Conservation (phyloP, 2,329 filamentous ascomycete genomes). For the Hymenoscyphus scutula region DNA sequence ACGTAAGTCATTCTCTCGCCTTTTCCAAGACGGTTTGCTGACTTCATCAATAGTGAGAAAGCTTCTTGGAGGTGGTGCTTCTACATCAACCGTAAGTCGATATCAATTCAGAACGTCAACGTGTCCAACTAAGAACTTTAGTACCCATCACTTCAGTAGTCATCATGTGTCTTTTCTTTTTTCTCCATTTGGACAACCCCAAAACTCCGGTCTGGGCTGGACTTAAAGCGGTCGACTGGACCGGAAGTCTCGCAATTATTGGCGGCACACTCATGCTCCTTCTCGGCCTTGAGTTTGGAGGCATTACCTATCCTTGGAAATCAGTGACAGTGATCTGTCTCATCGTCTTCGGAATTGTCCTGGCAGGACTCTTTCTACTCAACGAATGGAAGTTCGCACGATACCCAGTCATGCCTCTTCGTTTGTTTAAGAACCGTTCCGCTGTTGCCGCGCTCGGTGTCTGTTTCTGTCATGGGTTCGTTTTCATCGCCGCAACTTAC, state of each 20-base stretch:
- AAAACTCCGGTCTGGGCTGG: conserved; percentile 60
- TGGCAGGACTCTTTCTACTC: conserved; percentile 60
- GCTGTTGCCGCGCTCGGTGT: conserved; percentile 65
- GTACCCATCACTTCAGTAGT: conserved; percentile 32
- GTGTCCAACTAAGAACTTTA: conserved; percentile 3
- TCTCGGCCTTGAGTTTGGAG: conserved; percentile 82
- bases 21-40: too few species aligned
- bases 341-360: conserved; percentile 62
- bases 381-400: conserved; percentile 71
- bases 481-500: conserved; percentile 29
- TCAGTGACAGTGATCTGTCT: conserved; percentile 35
- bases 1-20: conserved; percentile 38
- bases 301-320: conserved; percentile 62
- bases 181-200: conserved; percentile 66
- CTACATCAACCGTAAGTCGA: conserved; percentile 17
- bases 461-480: conserved; percentile 70
- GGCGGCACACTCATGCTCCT: conserved; percentile 83
- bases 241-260: conserved; percentile 58
- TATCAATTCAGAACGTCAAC: too few species aligned
- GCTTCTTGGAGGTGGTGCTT: conserved; percentile 60
- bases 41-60: conserved; percentile 37
- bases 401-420: conserved; percentile 75
- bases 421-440: conserved; percentile 64
- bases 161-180: conserved; percentile 56
- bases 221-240: conserved; percentile 59